phyloP scores from a whole-genome alignment of 805 yeast genomes.

The Yarrowia divulgata region DNA sequence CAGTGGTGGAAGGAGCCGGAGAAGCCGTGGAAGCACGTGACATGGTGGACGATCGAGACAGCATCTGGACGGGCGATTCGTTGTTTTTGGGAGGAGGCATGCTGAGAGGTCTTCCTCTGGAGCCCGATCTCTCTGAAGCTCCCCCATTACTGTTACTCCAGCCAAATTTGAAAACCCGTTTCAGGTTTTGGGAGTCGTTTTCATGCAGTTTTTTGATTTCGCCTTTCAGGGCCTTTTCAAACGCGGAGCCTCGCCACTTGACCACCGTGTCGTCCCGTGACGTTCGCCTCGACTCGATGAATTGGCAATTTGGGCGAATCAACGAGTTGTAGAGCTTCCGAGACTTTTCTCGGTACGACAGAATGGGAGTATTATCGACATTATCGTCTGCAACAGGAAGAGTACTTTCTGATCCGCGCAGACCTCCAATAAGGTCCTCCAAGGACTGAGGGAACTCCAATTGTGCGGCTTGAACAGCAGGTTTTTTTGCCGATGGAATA shows the following conservation, averaged over 20 bases:
- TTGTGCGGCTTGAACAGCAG: background rate
- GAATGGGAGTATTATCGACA: background rate
- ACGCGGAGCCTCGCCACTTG: constrained; percentile 31
- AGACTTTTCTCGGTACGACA: constrained; percentile 25
- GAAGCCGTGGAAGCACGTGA: constrained; percentile 10
- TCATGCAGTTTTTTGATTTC: constrained; percentile 20
- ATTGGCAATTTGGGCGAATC: constrained; percentile 29
- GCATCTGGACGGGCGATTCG: background rate
- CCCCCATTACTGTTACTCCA: constrained; percentile 19
- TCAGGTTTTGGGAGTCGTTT: constrained; percentile 15
- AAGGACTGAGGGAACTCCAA: constrained; percentile 3
- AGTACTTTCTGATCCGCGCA: constrained; percentile 3
- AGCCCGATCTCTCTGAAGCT: background rate
- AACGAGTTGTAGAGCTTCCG: constrained; percentile 31
- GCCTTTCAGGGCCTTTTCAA: constrained; percentile 13
- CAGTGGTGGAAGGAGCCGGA: background rate
- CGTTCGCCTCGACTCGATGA: constrained; percentile 11
- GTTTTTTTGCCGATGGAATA: background rate
- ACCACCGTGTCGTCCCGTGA: constrained; percentile 11
- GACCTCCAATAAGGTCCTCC: background rate
- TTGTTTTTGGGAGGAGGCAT: constrained; percentile 28
- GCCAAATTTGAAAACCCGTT: constrained; percentile 24
- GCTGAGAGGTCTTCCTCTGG: constrained; percentile 21
- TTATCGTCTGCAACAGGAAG: no score
- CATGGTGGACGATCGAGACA: constrained; percentile 14